Evolutionary conservation across 805 yeast genomes (phyloP).

Genomic region (Yarrowia hollandica): DNA sequence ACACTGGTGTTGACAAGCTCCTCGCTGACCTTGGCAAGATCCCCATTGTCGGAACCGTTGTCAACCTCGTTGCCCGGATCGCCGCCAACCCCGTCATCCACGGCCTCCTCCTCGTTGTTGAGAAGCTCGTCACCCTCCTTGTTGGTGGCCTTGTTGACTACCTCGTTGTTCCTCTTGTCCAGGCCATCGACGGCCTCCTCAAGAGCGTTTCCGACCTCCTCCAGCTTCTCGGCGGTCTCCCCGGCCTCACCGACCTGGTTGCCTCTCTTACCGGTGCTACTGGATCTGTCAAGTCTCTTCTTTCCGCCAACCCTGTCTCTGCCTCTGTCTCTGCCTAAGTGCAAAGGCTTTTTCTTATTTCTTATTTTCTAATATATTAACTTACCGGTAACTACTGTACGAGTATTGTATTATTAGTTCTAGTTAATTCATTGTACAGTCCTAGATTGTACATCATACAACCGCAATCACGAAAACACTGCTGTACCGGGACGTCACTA

Average conservation of each 20-base stretch:
- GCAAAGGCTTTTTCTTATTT: too few relatives aligned
- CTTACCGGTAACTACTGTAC: too few relatives aligned
- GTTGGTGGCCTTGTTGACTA: slow-evolving; percentile 26
- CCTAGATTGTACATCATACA: too few relatives aligned
- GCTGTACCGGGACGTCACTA: too few relatives aligned
- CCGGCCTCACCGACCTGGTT: slow-evolving; percentile 39
- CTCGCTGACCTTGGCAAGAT: slow-evolving; percentile 18
- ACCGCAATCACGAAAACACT: too few relatives aligned
- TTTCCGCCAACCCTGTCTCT: slow-evolving; percentile 12
- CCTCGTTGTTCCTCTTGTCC: slow-evolving; percentile 27
- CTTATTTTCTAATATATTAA: too few relatives aligned
- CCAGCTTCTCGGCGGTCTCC: slow-evolving; percentile 17
- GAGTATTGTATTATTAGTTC: too few relatives aligned
- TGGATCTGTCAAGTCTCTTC: slow-evolving; percentile 8
- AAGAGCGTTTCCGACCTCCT: slow-evolving; percentile 14
- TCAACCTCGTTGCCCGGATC: not conserved
- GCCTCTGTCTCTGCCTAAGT: not conserved
- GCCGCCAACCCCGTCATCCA: slow-evolving; percentile 26
- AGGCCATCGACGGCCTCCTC: slow-evolving; percentile 26
- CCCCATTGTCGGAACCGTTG: slow-evolving; percentile 3
- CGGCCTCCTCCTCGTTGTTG: slow-evolving; percentile 22
- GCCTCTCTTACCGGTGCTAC: slow-evolving; percentile 33
- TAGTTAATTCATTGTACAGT: too few relatives aligned
- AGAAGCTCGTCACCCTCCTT: slow-evolving; percentile 5
- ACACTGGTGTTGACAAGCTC: slow-evolving; percentile 23